Percentiles rank a stretch among this genome's conserved stretches.
phyloP scores from a whole-genome alignment of 106 monocot species.

The Narthecium ossifragum region DNA sequence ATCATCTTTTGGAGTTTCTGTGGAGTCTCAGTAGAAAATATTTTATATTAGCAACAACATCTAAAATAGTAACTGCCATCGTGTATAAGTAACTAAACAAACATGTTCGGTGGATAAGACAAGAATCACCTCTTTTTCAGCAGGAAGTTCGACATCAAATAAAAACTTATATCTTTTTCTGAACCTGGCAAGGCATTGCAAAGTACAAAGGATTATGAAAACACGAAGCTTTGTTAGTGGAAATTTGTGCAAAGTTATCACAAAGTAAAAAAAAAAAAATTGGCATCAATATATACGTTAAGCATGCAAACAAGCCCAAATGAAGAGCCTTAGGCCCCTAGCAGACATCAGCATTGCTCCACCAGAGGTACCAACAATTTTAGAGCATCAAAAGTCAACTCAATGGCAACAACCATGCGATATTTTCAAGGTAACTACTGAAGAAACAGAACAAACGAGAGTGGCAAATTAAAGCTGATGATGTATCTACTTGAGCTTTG shows the following conservation, averaged over 20 bases:
- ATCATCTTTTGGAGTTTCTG: constrained; percentile 75
- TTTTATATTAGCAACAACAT: constrained; percentile 1
- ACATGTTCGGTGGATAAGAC: neutral
- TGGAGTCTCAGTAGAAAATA: constrained; percentile 1
- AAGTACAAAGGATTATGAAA: constrained; percentile 1
- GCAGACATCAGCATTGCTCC: too few relatives aligned
- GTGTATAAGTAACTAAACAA: too few relatives aligned
- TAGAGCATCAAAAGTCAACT: too few relatives aligned
- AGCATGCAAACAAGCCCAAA: too few relatives aligned
- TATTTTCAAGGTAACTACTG: too few relatives aligned
- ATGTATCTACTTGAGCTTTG: too few relatives aligned
- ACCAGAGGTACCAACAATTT: too few relatives aligned
- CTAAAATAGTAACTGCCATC: too few relatives aligned
- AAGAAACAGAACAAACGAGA: too few relatives aligned
- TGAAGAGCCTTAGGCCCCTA: too few relatives aligned
- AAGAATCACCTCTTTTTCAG: constrained; percentile 64
- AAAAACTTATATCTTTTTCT: constrained; percentile 80
- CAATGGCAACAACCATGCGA: too few relatives aligned
- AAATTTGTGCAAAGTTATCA: neutral
- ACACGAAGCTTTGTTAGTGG: neutral
- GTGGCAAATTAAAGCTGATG: too few relatives aligned
- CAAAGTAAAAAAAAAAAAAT: neutral
- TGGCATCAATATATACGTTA: neutral
- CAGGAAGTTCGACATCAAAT: constrained; percentile 76
- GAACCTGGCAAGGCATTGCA: constrained; percentile 30